Base-by-base conservation (phyloP, 805 yeast species). In the Metschnikowia gelsemii region DNA sequence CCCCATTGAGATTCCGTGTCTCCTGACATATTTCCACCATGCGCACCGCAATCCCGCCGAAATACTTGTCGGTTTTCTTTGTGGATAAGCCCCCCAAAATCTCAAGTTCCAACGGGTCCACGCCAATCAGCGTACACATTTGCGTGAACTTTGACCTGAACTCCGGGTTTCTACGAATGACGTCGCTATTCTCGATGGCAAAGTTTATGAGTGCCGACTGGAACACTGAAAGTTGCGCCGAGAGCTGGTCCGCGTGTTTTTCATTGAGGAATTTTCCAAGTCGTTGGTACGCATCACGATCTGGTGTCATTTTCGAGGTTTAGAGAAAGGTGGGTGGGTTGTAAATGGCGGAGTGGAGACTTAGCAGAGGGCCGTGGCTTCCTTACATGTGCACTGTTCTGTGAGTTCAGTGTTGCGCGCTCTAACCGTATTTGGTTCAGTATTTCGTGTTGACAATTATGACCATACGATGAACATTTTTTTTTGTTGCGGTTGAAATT, bases 121-220 rank as follows among this genome's bases (percentile, higher is more conserved):
- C 82, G 1, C 96, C 96, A 21, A 89, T 81, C 51, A 82, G 77
- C 3, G 75, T 68, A 55, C 96, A 88, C 67, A 90, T 81, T 44
- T 76, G 75, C 26, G 87, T 79, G 59, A 89, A 87, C 56, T 86
- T 82, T 21, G 74, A 66, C 22, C 95, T 68, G 54, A 88, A 76
- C 42, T 78, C 78, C 0, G 82, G 72, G 57, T 86, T 82, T 34
- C 69, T 70, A 38, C 76, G 64, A 32, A 90, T 80, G 49, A 84
- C 88, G 6, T 72, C 70, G 8, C 82, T 80, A 57, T 89, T 88
- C 17, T 81, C 83, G 29, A 68, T 70, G 11, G 93, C 88, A 62
- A 87, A 87, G 50, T 78, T 78, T n/a, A 83, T 63, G 26, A 91
- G 66, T 1, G 89, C 87, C 26, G 80, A 75, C 57, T 86, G 95